Base-by-base conservation (phyloP, 441 rosid genomes). In the Gossypium laxum region DNA sequence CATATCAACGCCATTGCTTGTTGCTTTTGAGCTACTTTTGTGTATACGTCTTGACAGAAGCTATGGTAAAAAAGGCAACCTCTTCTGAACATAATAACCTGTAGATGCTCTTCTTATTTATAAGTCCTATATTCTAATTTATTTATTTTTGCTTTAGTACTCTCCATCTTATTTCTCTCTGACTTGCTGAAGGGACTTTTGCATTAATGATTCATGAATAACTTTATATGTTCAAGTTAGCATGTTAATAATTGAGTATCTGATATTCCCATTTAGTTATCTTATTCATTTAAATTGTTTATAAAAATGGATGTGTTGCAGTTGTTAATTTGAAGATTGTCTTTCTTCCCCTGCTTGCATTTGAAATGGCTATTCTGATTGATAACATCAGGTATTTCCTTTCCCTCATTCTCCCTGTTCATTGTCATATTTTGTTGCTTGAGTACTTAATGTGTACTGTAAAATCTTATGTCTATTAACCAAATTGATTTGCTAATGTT, bases 11-110 rank as follows among this genome's bases (percentile, higher is more conserved):
- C 89, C 92, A 2, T 76, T 86, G 75, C 81, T 87, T 82, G 85
- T 88, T 65, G 87, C 88, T 69, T 88, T 88, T 69, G 89, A 85
- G 72, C 79, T 88, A 38, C 84, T 88, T 15, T 85, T 88, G 5
- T 88, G 88, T 77, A 81, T 86, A 48, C 86, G 69, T 80, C 90
- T 88, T 10, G 83, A 83, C 71, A 78, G 76, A 60, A 68, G 68
- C 70, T 83, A 82, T 75, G 88, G 89, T 87, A 80, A 22, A 75
- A 28, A 22, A 62, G 21, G 60, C 51, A 34, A 34, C 56, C 34
- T 24, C 32, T 64, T 43, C 48, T 38, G 32, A 15, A 17, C 32
- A 62, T 52, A 38, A 15, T 80, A 65, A 48, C 41, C 60, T 19
- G 1, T 51, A n/a, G 34, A 69, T 15, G 34, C 10, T 24, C 14